phyloP scores from a whole-genome alignment of 441 rosid species.

The Iberis amara region DNA sequence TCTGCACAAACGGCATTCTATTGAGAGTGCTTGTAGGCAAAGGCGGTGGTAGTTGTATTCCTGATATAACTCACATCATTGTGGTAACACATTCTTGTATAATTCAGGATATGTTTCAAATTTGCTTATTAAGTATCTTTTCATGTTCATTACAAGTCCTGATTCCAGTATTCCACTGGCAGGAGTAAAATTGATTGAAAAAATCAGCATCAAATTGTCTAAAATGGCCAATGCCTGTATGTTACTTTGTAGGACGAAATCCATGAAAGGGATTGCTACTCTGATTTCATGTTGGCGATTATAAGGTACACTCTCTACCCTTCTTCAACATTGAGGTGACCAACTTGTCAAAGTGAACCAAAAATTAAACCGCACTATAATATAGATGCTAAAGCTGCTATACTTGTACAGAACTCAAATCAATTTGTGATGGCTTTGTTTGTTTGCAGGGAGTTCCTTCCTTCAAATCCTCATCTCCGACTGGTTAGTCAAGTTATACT shows the following conservation, averaged over 20 bases:
- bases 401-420: conserved; percentile 23
- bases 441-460: conserved; percentile 79
- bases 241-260: conserved; percentile 75
- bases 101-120: conserved; percentile 7
- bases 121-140: conserved; percentile 6
- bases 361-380: conserved; percentile 2
- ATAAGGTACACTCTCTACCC: conserved; percentile 48
- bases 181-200: background rate
- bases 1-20: conserved; percentile 88
- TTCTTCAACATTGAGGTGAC: conserved; percentile 9
- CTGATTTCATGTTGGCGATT: conserved; percentile 85
- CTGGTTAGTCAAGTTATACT: conserved; percentile 59
- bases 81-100: conserved; percentile 50
- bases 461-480: conserved; percentile 67
- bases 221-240: conserved; percentile 15
- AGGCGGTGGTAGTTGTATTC: conserved; percentile 42
- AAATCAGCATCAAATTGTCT: background rate
- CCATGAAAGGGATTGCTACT: conserved; percentile 91
- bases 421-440: conserved; percentile 7
- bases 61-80: conserved; percentile 75
- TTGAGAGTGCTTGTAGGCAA: conserved; percentile 68
- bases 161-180: conserved; percentile 2
- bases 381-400: too few species aligned
- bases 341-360: conserved; percentile 4
- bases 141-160: conserved; percentile 1